Evolutionary conservation across 768 basidiomycete genomes (phyloP).

Genomic region (Kondoa malvinella): DNA sequence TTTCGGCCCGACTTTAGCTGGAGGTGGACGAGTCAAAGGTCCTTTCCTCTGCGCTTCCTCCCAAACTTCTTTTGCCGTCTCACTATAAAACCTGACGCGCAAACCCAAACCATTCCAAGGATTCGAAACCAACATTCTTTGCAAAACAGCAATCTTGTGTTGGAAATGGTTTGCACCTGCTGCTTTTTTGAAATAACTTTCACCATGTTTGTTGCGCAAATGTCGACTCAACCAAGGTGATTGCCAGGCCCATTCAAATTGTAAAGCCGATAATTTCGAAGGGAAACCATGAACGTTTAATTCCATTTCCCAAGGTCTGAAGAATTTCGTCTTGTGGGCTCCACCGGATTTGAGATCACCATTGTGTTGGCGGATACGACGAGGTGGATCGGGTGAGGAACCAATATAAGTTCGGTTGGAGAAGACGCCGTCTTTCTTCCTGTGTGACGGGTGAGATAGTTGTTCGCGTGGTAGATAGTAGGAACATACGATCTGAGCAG

Average conservation of each 20-base stretch:
- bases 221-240: conserved; percentile 34
- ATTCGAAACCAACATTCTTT: conserved; percentile 29
- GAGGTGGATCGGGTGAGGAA: conserved; percentile 33
- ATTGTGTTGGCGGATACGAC: conserved; percentile 35
- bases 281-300: conserved; percentile 36
- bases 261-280: conserved; percentile 33
- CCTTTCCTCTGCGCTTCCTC: conserved; percentile 12
- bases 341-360: conserved; percentile 28
- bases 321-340: conserved; percentile 23
- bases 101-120: conserved; percentile 32
- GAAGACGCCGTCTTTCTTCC: conserved; percentile 15
- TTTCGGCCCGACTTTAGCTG: conserved; percentile 4
- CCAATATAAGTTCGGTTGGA: conserved; percentile 30
- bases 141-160: conserved; percentile 29
- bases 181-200: conserved; percentile 12
- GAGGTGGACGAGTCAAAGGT: conserved; percentile 11
- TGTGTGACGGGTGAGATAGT: conserved; percentile 10
- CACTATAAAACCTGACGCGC: conserved; percentile 30
- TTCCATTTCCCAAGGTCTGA: conserved; percentile 34
- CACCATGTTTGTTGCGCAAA: conserved; percentile 20
- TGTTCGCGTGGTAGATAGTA: neutral
- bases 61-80: conserved; percentile 26
- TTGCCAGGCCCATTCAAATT: conserved; percentile 39
- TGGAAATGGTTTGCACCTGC: conserved; percentile 19
- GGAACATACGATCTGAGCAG: conserved; percentile 29